Evolutionary conservation across 139 green algal species (phyloP).

Genomic region (Raphidocelis subcapitata): DNA sequence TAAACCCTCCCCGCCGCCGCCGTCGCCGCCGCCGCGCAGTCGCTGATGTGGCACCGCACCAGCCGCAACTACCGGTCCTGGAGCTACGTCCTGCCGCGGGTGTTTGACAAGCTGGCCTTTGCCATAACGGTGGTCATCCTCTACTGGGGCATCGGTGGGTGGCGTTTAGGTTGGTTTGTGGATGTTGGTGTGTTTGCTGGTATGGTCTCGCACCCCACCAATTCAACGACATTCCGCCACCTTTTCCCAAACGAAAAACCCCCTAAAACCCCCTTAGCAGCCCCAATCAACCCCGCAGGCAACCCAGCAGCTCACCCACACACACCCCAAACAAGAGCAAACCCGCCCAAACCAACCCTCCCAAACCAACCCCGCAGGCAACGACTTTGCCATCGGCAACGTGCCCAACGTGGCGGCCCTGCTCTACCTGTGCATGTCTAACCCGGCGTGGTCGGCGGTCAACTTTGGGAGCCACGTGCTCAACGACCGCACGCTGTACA

Average conservation of each 20-base stretch:
- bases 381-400: too few species aligned
- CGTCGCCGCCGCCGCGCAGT: neutral
- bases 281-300: constrained; percentile 9
- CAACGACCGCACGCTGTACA: constrained; percentile 1
- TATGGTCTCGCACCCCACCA: neutral
- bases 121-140: constrained; percentile 18
- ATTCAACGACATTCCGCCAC: neutral
- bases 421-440: too few species aligned
- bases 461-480: too few species aligned
- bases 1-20: neutral
- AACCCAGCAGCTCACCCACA: neutral
- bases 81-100: constrained; percentile 64
- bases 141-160: constrained; percentile 13
- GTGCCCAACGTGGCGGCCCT: too few species aligned
- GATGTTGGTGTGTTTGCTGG: neutral
- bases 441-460: too few species aligned
- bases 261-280: constrained; percentile 18
- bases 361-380: too few species aligned
- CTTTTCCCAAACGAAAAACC: constrained; percentile 1
- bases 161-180: neutral
- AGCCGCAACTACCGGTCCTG: constrained; percentile 61
- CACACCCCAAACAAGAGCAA: too few species aligned
- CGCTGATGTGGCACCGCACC: constrained; percentile 67
- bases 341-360: too few species aligned
- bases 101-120: constrained; percentile 67